phyloP scores from a whole-genome alignment of 2,329 filamentous ascomycete genomes.

The Fusarium nygamai region DNA sequence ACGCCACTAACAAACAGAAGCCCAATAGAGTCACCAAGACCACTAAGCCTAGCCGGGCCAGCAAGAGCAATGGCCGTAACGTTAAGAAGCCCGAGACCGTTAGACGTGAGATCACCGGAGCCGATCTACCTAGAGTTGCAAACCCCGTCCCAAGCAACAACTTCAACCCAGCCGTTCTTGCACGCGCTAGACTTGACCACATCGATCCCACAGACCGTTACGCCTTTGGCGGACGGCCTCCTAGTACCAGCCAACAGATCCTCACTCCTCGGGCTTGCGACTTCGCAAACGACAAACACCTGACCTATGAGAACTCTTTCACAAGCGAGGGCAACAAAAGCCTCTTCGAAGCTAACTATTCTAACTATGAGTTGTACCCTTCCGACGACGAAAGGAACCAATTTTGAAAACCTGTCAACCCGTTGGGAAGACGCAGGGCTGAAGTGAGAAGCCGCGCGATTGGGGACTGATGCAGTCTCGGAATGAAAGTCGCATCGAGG shows the following conservation, averaged over 20 bases:
- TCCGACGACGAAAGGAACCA: not conserved
- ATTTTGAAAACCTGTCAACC: not conserved
- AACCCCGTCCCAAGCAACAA: not conserved
- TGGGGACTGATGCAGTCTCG: not conserved
- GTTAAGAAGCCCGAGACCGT: not conserved
- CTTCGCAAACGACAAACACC: not conserved
- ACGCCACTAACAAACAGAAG: not conserved
- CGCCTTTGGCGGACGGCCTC: not conserved
- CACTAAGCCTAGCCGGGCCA: not conserved
- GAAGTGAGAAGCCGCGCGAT: not conserved
- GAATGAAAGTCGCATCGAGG: not conserved
- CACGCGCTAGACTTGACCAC: not conserved
- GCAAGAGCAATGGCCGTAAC: not conserved
- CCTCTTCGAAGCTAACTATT: not conserved
- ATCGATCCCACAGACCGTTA: not conserved
- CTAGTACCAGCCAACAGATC: not conserved
- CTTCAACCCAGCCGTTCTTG: not conserved
- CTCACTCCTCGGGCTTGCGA: not conserved
- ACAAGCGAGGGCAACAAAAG: not conserved
- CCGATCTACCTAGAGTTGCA: not conserved
- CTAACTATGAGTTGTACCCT: not conserved
- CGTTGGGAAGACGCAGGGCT: slow-evolving; percentile 16
- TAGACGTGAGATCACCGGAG: not conserved
- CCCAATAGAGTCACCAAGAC: not conserved
- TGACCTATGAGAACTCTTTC: not conserved